Evolutionary conservation across 371 early-diverging fungal genomes (phyloP).

Genomic region (Encephalitozoon romaleae): DNA sequence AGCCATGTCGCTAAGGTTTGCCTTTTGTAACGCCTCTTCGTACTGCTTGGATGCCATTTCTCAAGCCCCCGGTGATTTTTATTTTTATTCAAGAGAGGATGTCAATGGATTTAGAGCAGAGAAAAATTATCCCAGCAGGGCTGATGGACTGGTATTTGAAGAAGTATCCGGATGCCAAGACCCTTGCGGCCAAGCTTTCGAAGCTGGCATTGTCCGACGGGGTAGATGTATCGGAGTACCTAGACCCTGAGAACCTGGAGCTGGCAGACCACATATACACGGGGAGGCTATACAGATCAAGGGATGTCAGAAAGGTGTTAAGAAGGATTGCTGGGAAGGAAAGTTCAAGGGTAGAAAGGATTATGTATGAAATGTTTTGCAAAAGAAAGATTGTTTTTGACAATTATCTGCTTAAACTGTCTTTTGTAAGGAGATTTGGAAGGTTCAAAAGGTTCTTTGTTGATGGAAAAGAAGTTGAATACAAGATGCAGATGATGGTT

Average conservation of each 20-base stretch:
- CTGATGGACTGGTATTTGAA: not conserved
- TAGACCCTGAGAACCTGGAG: not conserved
- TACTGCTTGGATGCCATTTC: conserved; percentile 29
- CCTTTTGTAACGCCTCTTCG: conserved; percentile 63
- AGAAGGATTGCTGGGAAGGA: not conserved
- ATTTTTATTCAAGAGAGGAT: not conserved
- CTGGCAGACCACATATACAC: not conserved
- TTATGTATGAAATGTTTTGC: not conserved
- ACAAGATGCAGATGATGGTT: not conserved
- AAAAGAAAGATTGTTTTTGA: not conserved
- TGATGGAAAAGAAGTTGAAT: not conserved
- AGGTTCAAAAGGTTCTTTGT: not conserved
- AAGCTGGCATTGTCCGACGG: not conserved
- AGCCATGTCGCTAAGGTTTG: conserved; percentile 93
- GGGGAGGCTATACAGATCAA: not conserved
- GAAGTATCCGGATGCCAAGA: not conserved
- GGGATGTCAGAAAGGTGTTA: not conserved
- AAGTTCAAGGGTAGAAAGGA: not conserved
- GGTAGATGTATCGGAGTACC: not conserved
- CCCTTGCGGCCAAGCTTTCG: not conserved
- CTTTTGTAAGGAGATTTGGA: not conserved
- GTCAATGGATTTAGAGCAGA: not conserved
- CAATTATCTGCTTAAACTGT: not conserved
- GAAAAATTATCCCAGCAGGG: not conserved
- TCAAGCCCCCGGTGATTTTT: not conserved